Conservation (phyloP, 176 grass and related monocot genomes). For the Hordeum vulgare region DNA sequence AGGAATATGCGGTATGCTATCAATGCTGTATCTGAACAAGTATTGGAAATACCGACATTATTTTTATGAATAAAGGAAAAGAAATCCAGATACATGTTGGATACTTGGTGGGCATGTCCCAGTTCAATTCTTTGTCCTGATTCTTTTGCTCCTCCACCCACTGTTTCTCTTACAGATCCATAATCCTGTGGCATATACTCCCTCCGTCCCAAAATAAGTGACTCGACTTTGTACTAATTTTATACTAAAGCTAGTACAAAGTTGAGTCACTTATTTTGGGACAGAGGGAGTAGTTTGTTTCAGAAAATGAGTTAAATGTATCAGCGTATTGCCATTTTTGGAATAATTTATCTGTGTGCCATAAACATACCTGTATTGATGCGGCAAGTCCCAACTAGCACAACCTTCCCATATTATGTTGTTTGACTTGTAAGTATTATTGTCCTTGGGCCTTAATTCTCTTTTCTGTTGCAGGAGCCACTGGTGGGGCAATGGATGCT, state of each 20-base stretch:
- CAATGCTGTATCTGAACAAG: not conserved
- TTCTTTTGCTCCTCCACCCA: not conserved
- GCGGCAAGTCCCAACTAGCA: not conserved
- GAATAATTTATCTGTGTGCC: not conserved
- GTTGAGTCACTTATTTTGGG: too few relatives aligned
- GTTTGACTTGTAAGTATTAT: not conserved
- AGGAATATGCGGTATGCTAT: not conserved
- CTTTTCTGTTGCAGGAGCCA: conserved; percentile 45
- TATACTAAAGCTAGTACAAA: too few relatives aligned
- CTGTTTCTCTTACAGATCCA: not conserved
- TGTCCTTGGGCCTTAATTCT: not conserved
- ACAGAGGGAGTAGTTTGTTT: too few relatives aligned
- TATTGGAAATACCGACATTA: not conserved
- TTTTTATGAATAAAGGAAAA: not conserved
- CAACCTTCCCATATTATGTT: not conserved
- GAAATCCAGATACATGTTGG: not conserved
- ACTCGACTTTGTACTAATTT: too few relatives aligned
- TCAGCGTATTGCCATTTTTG: not conserved
- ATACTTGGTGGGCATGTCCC: not conserved
- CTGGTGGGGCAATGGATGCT: conserved; percentile 88
- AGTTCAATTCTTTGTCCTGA: not conserved
- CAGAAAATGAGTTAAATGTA: not conserved
- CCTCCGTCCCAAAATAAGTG: too few relatives aligned
- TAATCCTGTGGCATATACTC: not conserved
- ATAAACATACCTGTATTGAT: not conserved